A percentile compares a stretch with the other conserved stretches of the same genome.
phyloP scores from a whole-genome alignment of 192 early-diverging fungal species.

The Backusella tarrabulga region DNA sequence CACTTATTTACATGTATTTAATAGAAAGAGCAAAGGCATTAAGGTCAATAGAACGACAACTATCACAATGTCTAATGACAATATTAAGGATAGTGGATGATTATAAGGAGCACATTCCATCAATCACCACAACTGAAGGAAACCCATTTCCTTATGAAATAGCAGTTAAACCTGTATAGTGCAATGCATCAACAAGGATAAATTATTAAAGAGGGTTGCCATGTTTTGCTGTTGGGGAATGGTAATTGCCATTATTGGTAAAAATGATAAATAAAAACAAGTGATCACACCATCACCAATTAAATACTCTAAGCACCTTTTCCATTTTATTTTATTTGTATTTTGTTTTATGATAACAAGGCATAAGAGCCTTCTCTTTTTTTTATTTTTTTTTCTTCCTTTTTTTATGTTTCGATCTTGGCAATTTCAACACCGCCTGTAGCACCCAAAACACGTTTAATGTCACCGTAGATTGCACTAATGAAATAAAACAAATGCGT shows the following conservation, averaged over 20 bases:
- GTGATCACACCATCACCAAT: neutral
- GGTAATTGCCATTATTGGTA: neutral
- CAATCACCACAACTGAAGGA: conserved; percentile 56
- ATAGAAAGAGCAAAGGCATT: conserved; percentile 46
- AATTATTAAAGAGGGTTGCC: too few relatives aligned
- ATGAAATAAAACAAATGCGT: neutral
- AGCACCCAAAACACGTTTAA: conserved; percentile 63
- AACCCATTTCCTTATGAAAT: conserved; percentile 67
- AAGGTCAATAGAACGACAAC: conserved; percentile 44
- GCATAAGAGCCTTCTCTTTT: neutral
- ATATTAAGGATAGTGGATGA: conserved; percentile 60
- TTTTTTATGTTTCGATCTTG: conserved; percentile 21
- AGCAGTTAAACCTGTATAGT: neutral
- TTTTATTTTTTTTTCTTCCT: neutral
- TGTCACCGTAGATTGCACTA: conserved; percentile 58
- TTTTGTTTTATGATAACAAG: neutral
- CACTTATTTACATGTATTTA: neutral
- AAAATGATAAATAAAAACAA: conserved; percentile 3
- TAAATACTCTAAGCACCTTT: neutral
- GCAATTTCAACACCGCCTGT: conserved; percentile 54
- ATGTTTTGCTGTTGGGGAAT: neutral
- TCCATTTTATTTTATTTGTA: conserved; percentile 2
- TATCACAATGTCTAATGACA: conserved; percentile 44
- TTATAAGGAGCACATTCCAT: conserved; percentile 64
- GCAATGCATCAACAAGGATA: neutral